Evolutionary conservation across 441 rosid species (phyloP), one percentile per base, ranked within the genome.

Genomic region (Adansonia rubrostipa): DNA sequence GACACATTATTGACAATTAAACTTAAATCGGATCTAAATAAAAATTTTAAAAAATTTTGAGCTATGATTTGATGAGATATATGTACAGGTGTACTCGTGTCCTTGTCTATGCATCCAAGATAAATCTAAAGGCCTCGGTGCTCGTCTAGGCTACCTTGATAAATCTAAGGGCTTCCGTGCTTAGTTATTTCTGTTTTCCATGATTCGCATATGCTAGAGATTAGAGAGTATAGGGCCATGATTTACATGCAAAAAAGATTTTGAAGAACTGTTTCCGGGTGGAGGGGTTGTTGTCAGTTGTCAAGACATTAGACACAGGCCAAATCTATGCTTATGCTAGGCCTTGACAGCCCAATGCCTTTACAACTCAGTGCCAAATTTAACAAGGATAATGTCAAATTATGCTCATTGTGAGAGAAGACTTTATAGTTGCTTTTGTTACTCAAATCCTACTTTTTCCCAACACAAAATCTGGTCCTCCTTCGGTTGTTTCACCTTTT

Each of bases 391-490:
- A 51, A 19, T 15, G 63, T 54, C 77, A 58, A 47, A 77, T 76
- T 81, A 76, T 84, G 60, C 54, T 81, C 71, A 80, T 68, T 77
- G 63, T 8, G 54, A 60, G 58, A 50, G 50, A n/a, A 62, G 87
- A 82, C 85, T 68, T 79, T 68, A 15, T 60, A 14, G 51, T 82
- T 67, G 60, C 76, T 81, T 81, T 78, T 63, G 50, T 64, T 28
- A n/a, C 76, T 57, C 81, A 53, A 67, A 82, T 78, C 86, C 76
- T 69, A 17, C 84, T 67, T 80, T 67, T 82, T 11, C 40, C 84
- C 87, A 73, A 73, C 88, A 83, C 77, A 63, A 84, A 82, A 87
- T 84, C 86, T 80, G 57, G 65, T 33, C 58, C 22, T 51, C 47
- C 71, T 76, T 63, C 57, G 36, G 7, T 8, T 86, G 77, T 67